These are phyloP conservation scores for Cicer bijugum DNA, from an alignment of 306 rosid species.

Conservation along the genomic window DNA sequence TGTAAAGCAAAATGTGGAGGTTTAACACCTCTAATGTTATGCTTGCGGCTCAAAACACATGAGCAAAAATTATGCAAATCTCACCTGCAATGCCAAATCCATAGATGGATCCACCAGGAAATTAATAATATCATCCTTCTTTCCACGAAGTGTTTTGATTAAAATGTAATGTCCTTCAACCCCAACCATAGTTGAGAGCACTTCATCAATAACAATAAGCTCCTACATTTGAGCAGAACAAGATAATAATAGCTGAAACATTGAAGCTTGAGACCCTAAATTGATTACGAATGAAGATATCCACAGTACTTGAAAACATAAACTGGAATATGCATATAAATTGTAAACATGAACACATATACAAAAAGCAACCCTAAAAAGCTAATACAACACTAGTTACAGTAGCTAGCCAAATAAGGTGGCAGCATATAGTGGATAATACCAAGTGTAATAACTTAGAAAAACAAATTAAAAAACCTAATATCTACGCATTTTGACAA, in stretches of 20 bases:
- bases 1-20: constrained; percentile 22
- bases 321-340: constrained; percentile 6
- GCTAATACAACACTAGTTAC: constrained; percentile 5
- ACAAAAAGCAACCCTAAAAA: neutral
- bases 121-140: constrained; percentile 54
- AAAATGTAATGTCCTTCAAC: constrained; percentile 87
- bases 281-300: constrained; percentile 11
- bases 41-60: constrained; percentile 16
- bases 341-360: constrained; percentile 5
- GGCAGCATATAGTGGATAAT: constrained; percentile 12
- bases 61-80: constrained; percentile 29
- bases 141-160: constrained; percentile 67
- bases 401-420: neutral
- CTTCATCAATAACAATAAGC: constrained; percentile 90
- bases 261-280: neutral
- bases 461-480: neutral
- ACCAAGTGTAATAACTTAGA: neutral
- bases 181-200: constrained; percentile 86
- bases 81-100: constrained; percentile 98
- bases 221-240: constrained; percentile 61
- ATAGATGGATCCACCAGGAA: constrained; percentile 82
- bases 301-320: constrained; percentile 8
- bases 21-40: constrained; percentile 32
- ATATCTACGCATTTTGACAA: neutral
- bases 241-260: constrained; percentile 10